Percentiles rank a stretch among this genome's conserved stretches.
Evolutionary conservation across 257 asterid genomes (phyloP).

Genomic region (Fraxinus cuspidata): DNA sequence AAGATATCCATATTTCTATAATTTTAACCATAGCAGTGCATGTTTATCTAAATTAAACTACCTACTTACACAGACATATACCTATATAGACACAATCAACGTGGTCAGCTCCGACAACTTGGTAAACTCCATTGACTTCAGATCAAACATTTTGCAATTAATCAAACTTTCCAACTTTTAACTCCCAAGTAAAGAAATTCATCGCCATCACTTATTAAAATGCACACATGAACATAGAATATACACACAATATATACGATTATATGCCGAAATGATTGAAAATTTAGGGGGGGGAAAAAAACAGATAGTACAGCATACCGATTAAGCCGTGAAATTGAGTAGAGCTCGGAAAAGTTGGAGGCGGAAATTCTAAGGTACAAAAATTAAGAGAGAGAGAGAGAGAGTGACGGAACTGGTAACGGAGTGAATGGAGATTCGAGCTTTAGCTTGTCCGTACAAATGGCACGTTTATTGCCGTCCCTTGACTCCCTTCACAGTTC

Average conservation of each 20-base stretch:
- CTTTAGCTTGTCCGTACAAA: background rate
- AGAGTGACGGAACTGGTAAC: background rate
- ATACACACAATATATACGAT: background rate
- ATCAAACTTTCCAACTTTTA: background rate
- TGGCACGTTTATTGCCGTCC: conserved; percentile 3
- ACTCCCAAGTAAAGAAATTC: background rate
- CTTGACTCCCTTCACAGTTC: conserved; percentile 3
- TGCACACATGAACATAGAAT: background rate
- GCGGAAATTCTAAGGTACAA: background rate
- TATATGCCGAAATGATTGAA: background rate
- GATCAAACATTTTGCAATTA: background rate
- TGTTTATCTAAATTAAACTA: background rate
- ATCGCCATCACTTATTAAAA: background rate
- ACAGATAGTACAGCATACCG: background rate
- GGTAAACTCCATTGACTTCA: background rate
- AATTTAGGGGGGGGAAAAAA: background rate
- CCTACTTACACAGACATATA: background rate
- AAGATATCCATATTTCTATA: background rate
- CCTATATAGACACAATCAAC: background rate
- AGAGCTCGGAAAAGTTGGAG: background rate
- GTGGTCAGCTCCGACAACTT: background rate
- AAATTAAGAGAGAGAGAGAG: background rate
- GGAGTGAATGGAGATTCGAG: conserved; percentile 2
- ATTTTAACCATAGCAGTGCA: background rate
- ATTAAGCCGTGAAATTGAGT: background rate